Base-by-base conservation (phyloP, 371 early-diverging fungal genomes). In the Mortierella sp. region DNA sequence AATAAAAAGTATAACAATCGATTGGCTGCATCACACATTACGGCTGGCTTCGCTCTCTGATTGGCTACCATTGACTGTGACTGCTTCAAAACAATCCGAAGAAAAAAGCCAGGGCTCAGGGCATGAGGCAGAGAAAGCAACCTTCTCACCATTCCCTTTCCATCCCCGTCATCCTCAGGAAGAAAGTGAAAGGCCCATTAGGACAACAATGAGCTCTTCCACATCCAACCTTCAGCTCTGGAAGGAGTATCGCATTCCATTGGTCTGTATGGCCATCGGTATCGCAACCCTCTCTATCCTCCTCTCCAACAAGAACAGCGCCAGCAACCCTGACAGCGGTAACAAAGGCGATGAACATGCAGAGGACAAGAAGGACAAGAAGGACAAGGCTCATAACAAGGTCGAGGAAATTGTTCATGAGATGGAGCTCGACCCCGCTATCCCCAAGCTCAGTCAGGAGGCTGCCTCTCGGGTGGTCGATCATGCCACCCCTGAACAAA, bases 231-330 rank as follows among this genome's bases (percentile, higher is more conserved):
- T 73, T 3, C 68, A 73, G 53, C 56, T 73, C 42, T 73, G 75
- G 75, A 67, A 68, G 60, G 75, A 73, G 64, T 73, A 73, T 60
- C 62, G 75, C 47, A 58, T 73, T 42, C 75, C 75, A 2, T 27
- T 73, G 59, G 75, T 73, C 56, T 73, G 75, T 50, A 62, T 73
- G 64, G 75, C 75, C 53, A 28, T 73, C 34, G 75, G 68, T 9
- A 68, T 73, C 47, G 75, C 75, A 9, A 73, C 73, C 14, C 73
- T 68, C 43, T 68, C 75, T 34, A 57, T 73, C 44, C 47, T 73
- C 15, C 60, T 72, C 28, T 56, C 71, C 41, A 49, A 49, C 42
- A 70, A 63, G 27, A 41, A 55, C 50, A 59, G 48, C 50, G 30
- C 31, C 59, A 31, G 46, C 41, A 24, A 23, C 51, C 49, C 15